phyloP scores from a whole-genome alignment of 257 asterid genomes.

The Ilex aquifolium region DNA sequence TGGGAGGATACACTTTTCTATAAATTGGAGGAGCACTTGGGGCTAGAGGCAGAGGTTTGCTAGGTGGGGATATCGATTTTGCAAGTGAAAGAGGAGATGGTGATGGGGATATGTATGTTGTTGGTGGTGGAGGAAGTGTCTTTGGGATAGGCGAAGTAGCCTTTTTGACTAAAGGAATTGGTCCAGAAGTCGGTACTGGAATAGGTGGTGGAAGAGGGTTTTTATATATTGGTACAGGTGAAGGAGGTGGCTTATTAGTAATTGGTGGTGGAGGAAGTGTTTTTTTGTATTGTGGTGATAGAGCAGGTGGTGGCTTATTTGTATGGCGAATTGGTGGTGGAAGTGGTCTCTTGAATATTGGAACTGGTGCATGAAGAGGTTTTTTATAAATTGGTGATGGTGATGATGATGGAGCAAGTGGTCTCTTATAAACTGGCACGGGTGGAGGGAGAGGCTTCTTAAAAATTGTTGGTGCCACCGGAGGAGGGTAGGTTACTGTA shows the following conservation, averaged over 20 bases:
- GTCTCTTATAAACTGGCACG: background rate
- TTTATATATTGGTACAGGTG: constrained; percentile 14
- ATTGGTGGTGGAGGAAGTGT: no score
- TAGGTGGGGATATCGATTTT: background rate
- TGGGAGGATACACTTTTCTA: constrained; percentile 59
- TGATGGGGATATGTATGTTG: no score
- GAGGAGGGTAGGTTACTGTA: constrained; percentile 13
- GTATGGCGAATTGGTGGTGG: constrained; percentile 5
- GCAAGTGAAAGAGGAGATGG: background rate
- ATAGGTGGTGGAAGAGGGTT: background rate
- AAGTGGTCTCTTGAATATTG: constrained; percentile 21
- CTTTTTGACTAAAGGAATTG: background rate
- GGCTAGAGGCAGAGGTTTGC: constrained; percentile 25
- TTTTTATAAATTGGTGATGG: no score
- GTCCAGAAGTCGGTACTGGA: constrained; percentile 14
- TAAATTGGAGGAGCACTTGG: constrained; percentile 33
- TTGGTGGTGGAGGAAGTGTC: no score
- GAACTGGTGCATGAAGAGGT: background rate
- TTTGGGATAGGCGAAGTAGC: no score
- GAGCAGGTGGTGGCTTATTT: no score
- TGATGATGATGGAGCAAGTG: constrained; percentile 9
- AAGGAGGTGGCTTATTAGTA: constrained; percentile 9
- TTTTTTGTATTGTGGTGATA: no score
- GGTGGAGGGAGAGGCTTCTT: constrained; percentile 23
- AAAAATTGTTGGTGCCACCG: constrained; percentile 16